Evolutionary conservation across 768 basidiomycete genomes (phyloP).

Genomic region (Candolleomyces efflorescens): DNA sequence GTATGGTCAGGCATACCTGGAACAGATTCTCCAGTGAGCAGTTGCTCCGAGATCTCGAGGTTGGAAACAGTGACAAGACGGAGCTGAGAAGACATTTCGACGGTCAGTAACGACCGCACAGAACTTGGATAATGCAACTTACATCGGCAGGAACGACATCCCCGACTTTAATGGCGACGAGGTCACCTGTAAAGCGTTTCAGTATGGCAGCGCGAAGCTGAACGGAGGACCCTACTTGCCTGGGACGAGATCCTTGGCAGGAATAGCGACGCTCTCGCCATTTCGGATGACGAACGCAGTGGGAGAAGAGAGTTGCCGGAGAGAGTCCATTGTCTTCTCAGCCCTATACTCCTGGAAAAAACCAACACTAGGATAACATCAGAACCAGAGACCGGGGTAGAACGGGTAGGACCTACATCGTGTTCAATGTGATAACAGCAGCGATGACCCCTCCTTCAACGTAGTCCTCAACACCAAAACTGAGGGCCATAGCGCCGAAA

Average conservation of each 20-base stretch:
- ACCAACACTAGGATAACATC: constrained; percentile 25
- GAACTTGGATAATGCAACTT: constrained; percentile 5
- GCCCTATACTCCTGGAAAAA: constrained; percentile 45
- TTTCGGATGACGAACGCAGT: constrained; percentile 41
- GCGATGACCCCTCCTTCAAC: constrained; percentile 49
- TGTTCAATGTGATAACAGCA: constrained; percentile 39
- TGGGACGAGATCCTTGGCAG: constrained; percentile 39
- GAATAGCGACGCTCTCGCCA: constrained; percentile 34
- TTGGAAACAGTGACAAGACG: constrained; percentile 41
- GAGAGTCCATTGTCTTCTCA: constrained; percentile 48
- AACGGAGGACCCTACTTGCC: constrained; percentile 15
- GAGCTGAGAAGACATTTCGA: constrained; percentile 21
- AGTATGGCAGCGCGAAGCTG: neutral
- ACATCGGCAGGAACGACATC: constrained; percentile 45
- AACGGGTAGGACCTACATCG: constrained; percentile 17
- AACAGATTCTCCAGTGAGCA: constrained; percentile 49
- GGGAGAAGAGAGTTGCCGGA: constrained; percentile 43
- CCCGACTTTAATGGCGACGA: constrained; percentile 35
- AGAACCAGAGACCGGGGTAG: constrained; percentile 2
- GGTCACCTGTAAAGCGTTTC: constrained; percentile 24
- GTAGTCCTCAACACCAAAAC: constrained; percentile 51
- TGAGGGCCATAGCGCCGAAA: constrained; percentile 41
- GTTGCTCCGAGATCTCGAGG: constrained; percentile 46
- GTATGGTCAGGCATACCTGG: constrained; percentile 28
- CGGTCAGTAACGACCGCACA: neutral